Percentiles rank a stretch among this genome's conserved stretches.
phyloP scores from a whole-genome alignment of 441 rosid species.

The Populus hybrid region DNA sequence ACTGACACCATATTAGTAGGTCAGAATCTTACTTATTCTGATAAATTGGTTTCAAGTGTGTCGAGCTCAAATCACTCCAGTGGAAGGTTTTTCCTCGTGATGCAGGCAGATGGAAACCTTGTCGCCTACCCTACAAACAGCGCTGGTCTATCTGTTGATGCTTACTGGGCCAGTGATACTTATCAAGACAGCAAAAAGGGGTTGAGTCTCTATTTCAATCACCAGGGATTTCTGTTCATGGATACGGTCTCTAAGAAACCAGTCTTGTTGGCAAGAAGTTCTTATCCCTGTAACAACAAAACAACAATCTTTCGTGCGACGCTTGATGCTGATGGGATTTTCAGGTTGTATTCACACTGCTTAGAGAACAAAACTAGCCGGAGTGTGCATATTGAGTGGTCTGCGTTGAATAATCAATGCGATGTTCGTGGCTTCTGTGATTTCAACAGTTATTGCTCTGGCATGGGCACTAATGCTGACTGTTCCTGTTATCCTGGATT shows the following conservation, averaged over 20 bases:
- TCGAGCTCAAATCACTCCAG: conserved; percentile 15
- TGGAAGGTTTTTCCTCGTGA: conserved; percentile 8
- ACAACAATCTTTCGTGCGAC: conserved; percentile 18
- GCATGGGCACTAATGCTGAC: neutral
- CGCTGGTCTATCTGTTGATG: neutral
- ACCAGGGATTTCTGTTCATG: neutral
- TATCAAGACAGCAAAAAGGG: rapidly evolving
- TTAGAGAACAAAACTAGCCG: neutral
- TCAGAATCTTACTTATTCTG: neutral
- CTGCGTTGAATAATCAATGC: neutral
- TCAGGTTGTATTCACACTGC: conserved; percentile 20
- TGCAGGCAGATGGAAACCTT: conserved; percentile 9
- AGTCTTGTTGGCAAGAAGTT: neutral
- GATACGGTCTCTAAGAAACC: too few relatives aligned
- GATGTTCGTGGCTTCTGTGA: conserved; percentile 1
- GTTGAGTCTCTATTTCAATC: neutral
- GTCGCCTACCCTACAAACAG: conserved; percentile 16
- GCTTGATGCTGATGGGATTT: conserved; percentile 22
- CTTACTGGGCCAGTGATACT: neutral
- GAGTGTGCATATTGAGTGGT: neutral
- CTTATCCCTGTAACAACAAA: neutral
- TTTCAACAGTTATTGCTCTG: conserved; percentile 24
- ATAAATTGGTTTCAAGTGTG: neutral
- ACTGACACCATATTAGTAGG: conserved; percentile 30
- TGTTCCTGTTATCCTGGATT: conserved; percentile 25